phyloP scores from a whole-genome alignment of 345 rosid species.

The Hibiscus syriacus region DNA sequence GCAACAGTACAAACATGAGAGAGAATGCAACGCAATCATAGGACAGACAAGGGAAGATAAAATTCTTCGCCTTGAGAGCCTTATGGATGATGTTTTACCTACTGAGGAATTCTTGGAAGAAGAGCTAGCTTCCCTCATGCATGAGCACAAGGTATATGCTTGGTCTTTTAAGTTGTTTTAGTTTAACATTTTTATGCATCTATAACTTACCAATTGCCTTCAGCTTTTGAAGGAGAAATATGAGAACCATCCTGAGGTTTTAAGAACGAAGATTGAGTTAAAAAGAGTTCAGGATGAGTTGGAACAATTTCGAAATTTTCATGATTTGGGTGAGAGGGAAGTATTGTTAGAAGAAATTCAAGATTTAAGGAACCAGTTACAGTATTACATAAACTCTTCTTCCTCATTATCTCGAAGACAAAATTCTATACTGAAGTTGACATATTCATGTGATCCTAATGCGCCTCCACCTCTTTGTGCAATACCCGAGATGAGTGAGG shows the following conservation, averaged over 20 bases:
- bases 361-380: conserved; percentile 80
- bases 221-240: conserved; percentile 92
- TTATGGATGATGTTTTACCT: conserved; percentile 94
- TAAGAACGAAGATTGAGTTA: conserved; percentile 54
- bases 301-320: conserved; percentile 66
- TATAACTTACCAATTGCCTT: conserved; percentile 19
- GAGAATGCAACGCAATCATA: conserved; percentile 91
- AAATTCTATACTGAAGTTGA: conserved; percentile 47
- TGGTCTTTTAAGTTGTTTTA: conserved; percentile 7
- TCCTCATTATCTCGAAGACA: conserved; percentile 38
- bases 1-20: conserved; percentile 96
- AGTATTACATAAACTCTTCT: conserved; percentile 63
- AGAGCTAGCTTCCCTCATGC: conserved; percentile 58
- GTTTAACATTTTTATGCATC: conserved; percentile 6
- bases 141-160: conserved; percentile 64
- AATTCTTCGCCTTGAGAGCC: conserved; percentile 88
- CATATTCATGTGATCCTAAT: conserved; percentile 45
- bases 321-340: conserved; percentile 75
- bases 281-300: conserved; percentile 78
- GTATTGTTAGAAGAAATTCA: conserved; percentile 80
- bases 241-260: conserved; percentile 86
- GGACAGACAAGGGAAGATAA: conserved; percentile 88
- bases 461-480: conserved; percentile 33
- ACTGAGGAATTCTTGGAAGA: conserved; percentile 80
- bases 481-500: conserved; percentile 56